Conservation (phyloP, 73 alveolate species). For the Paraurostyla sp. region DNA sequence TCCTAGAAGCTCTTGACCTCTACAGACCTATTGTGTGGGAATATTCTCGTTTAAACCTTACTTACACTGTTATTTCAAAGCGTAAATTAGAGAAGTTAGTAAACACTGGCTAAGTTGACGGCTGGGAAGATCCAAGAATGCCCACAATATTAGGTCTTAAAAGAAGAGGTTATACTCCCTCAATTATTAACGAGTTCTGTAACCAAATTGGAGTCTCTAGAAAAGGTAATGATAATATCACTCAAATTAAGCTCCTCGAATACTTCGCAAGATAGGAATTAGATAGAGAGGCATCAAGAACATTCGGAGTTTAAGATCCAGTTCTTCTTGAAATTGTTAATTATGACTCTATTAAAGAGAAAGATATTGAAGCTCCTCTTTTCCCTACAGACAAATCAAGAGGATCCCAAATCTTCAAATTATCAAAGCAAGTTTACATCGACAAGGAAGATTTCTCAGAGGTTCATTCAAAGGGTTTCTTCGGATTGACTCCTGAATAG, state of each 20-base stretch:
- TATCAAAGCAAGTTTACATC: conserved; percentile 85
- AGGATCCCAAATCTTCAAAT: conserved; percentile 87
- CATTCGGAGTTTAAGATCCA: conserved; percentile 97
- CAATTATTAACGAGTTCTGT: conserved; percentile 96
- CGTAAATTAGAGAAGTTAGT: conserved; percentile 95
- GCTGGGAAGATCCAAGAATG: conserved; percentile 99
- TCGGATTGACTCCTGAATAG: conserved; percentile 95
- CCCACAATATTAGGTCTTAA: conserved; percentile 96
- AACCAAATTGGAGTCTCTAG: conserved; percentile 97
- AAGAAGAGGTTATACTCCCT: conserved; percentile 99
- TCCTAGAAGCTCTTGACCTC: conserved; percentile 97
- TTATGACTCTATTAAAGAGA: conserved; percentile 77
- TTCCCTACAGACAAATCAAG: conserved; percentile 93
- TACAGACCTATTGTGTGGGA: conserved; percentile 99
- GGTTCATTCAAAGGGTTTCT: conserved; percentile 89
- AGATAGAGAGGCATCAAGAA: conserved; percentile 96
- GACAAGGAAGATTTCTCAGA: conserved; percentile 95
- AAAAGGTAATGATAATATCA: conserved; percentile 96
- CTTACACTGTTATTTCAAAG: conserved; percentile 95
- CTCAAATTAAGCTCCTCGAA: conserved; percentile 93
- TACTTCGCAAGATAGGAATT: conserved; percentile 95
- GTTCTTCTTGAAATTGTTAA: conserved; percentile 86
- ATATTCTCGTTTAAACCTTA: conserved; percentile 97
- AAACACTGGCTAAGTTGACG: conserved; percentile 84
- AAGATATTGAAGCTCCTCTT: conserved; percentile 86